Base-by-base conservation (phyloP, 306 rosid genomes). In the Oemleria cerasiformis region DNA sequence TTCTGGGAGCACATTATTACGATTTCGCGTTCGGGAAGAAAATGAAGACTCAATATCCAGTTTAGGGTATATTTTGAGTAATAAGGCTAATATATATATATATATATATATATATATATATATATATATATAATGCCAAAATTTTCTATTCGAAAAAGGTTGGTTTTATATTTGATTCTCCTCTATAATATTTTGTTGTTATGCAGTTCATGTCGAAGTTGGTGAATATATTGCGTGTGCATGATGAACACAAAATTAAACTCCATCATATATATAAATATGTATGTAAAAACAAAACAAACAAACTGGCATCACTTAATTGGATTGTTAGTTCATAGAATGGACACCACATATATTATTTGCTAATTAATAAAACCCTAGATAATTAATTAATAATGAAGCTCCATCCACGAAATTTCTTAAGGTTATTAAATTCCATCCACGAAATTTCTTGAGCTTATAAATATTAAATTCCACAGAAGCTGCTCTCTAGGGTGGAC, bases 121-220 rank as follows among this genome's bases (percentile, higher is more conserved):
- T 42, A 9, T 16, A 9, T 8, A 16, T 2, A 51, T 19, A 7
- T 51, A 21, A 9, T n/a, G 56, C 56, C 17, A 50, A 3, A 50
- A 23, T 54, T 41, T 14, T 23, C n/a, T 40, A 54, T n/a, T 0
- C 1, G 8, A 5, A 39, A 38, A 6, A 43, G 30, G 63, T 60
- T 63, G 60, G 36, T 38, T 79, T 70, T 40, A 8, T 75, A 82
- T 80, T 13, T 80, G 79, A 78, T 80, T 80, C 79, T 63, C 74
- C 79, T 63, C 74, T 4, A 5, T 34, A 21, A 11, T 49, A 34
- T 7, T 38, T 58, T 70, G 62, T 41, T 76, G 49, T 53, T 54
- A 30, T 60, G 63, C 11, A 68, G 48, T 73, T 40, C 43, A 67
- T 42, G 43, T 62, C 60, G 38, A 60, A 25, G 69, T 23, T 50